phyloP scores from a whole-genome alignment of 106 monocot species.

The Amphibolis antarctica region DNA sequence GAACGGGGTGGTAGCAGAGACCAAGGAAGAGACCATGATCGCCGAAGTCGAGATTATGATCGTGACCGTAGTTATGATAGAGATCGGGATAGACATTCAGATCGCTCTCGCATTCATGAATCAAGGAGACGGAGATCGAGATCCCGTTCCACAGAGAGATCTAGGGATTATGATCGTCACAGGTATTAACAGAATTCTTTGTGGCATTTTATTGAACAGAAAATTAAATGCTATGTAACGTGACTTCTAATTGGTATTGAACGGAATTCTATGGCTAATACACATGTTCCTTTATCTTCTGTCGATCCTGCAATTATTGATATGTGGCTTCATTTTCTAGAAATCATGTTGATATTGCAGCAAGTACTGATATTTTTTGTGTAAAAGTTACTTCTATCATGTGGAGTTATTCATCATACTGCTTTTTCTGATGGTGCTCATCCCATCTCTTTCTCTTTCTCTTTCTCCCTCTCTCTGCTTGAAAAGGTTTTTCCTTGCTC shows the following conservation, averaged over 20 bases:
- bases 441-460: too few species aligned
- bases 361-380: too few species aligned
- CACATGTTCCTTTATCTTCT: background rate
- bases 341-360: too few species aligned
- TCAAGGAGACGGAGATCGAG: slow-evolving; percentile 54
- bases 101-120: slow-evolving; percentile 34
- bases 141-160: slow-evolving; percentile 43
- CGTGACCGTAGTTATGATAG: slow-evolving; percentile 40
- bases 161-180: slow-evolving; percentile 53
- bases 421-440: too few species aligned
- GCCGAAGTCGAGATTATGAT: slow-evolving; percentile 41
- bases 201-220: background rate
- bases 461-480: background rate
- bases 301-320: background rate
- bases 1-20: slow-evolving; percentile 20
- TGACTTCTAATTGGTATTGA: background rate
- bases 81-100: slow-evolving; percentile 26
- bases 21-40: slow-evolving; percentile 43
- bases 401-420: too few species aligned
- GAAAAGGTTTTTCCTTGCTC: background rate
- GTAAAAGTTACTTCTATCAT: too few species aligned
- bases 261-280: background rate
- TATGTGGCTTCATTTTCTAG: too few species aligned
- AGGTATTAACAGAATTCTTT: slow-evolving; percentile 22
- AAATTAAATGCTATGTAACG: background rate